phyloP scores from a whole-genome alignment of 2,329 filamentous ascomycete genomes.

The Endoconidiophora polonica region DNA sequence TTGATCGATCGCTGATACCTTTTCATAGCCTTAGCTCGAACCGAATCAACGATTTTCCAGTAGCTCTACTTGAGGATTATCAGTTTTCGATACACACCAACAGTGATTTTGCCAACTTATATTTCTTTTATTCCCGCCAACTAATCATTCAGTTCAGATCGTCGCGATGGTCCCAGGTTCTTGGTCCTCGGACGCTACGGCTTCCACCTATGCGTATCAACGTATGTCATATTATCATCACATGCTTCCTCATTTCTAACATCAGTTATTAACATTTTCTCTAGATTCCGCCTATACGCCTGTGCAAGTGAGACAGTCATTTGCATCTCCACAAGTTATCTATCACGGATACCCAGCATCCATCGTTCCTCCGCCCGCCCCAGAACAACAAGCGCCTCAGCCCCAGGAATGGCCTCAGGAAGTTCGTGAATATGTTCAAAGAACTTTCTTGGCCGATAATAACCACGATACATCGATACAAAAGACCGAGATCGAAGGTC shows the following conservation, averaged over 20 bases:
- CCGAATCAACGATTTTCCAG: no score
- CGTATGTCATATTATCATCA: background rate
- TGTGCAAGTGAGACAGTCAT: conserved; percentile 45
- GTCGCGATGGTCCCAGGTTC: background rate
- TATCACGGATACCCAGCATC: conserved; percentile 19
- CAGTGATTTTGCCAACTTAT: background rate
- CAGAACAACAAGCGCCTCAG: conserved; percentile 15
- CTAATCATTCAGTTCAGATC: background rate
- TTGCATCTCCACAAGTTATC: conserved; percentile 25
- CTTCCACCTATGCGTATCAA: conserved; percentile 6
- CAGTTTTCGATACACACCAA: no score
- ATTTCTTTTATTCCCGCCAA: background rate
- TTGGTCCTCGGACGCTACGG: conserved; percentile 2
- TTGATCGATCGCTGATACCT: no score
- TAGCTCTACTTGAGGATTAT: no score
- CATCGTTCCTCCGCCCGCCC: conserved; percentile 11
- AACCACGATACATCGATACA: conserved; percentile 40
- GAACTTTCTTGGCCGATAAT: conserved; percentile 67
- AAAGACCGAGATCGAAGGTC: conserved; percentile 60
- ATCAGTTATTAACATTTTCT: background rate
- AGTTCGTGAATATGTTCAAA: conserved; percentile 78
- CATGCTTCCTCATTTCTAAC: background rate
- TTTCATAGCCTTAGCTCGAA: no score
- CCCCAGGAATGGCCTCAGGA: conserved; percentile 60
- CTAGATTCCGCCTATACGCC: conserved; percentile 40